Evolutionary conservation across 805 yeast species (phyloP).

Genomic region (Ogataea paraovalis): DNA sequence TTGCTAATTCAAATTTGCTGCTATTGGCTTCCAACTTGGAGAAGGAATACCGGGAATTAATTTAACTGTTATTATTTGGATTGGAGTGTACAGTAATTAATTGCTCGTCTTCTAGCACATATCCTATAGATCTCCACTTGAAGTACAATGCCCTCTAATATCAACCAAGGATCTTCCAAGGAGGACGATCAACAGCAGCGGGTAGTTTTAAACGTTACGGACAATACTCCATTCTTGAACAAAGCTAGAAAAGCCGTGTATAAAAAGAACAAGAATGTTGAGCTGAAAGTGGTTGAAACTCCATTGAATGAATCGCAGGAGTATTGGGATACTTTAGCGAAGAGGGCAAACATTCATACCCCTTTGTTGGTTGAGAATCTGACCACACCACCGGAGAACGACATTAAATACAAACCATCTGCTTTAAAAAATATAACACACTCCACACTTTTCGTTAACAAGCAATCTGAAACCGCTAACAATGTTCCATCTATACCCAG

Average conservation of each 20-base stretch:
- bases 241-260: conserved; percentile 20
- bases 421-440: not conserved
- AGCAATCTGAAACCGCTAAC: not conserved
- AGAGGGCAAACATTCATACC: conserved; percentile 27
- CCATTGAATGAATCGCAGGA: conserved; percentile 14
- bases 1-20: not conserved
- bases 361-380: not conserved
- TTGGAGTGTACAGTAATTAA: too few species aligned
- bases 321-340: conserved; percentile 27
- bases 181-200: not conserved
- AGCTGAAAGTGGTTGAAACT: conserved; percentile 12
- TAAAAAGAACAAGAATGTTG: conserved; percentile 14
- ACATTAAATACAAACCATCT: not conserved
- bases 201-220: conserved; percentile 11
- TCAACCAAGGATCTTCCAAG: not conserved
- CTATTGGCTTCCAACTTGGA: not conserved
- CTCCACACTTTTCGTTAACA: not conserved
- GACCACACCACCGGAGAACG: not conserved
- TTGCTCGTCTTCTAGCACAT: not conserved
- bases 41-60: too few species aligned
- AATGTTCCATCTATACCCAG: not conserved
- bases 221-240: conserved; percentile 21
- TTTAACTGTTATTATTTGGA: too few species aligned
- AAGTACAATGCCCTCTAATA: not conserved
- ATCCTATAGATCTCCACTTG: not conserved